Evolutionary conservation across 2,329 filamentous ascomycete species (phyloP), one percentile per base, ranked within the genome.

Genomic region (Ophiostoma himal-ulmi): DNA sequence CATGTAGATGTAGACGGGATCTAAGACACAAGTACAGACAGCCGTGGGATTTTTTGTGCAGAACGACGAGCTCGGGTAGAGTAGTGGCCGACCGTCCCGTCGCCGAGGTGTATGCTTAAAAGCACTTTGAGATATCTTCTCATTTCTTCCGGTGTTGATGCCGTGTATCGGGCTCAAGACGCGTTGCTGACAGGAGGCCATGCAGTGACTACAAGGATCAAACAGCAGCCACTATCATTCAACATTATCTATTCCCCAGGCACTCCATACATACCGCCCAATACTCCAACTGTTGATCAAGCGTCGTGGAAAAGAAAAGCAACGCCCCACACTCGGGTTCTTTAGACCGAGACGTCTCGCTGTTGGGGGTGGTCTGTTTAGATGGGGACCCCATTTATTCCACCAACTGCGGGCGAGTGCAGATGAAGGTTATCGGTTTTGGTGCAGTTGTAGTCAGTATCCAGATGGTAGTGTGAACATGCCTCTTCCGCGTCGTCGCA

Each of bases 341-440:
- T 69, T 69, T 71, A 67, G 70, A 62, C 70, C 68, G 70, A 71
- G 65, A 52, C 64, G 37, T 11, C 62, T 52, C 39, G 36, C 37
- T 26, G 36, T 10, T 62, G 37, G 64, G 54, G 41, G 48, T 36
- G 36, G 30, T 14, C 52, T 13, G 10, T 54, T 5, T 8, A 7
- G 26, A n/a, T 37, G 22, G 36, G 36, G 37, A 37, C 48, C 52
- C 54, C 62, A 69, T 30, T 70, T 71, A 71, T 71, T 71, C 70
- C 70, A 71, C 70, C 70, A 71, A 71, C 70, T 62, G 52, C 70
- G 62, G 64, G 26, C 67, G 44, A 39, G 37, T 11, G 26, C 22
- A 3, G n/a, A 26, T 34, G 22, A 62, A 34, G 26, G 54, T 26
- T 14, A 10, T 60, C 54, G 4, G 54, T 20, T 60, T 57, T 34